phyloP scores from a whole-genome alignment of 2,329 filamentous ascomycete species.

The Fragosphaeria purpurea region DNA sequence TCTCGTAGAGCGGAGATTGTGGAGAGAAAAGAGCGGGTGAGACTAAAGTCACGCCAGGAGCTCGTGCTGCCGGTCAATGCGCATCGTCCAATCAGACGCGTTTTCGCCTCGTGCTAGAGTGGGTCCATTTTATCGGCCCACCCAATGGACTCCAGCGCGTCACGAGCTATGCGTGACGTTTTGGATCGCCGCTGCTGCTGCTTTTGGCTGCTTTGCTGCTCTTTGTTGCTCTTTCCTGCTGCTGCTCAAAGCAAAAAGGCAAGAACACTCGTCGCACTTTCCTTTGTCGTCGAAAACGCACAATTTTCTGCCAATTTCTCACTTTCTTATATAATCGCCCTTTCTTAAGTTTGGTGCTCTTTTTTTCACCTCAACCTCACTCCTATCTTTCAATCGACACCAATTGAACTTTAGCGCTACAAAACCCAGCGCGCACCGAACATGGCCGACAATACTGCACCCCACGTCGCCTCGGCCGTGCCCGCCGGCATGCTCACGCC shows the following conservation, averaged over 20 bases:
- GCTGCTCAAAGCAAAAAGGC: too few species aligned
- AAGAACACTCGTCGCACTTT: too few species aligned
- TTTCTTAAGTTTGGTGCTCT: too few species aligned
- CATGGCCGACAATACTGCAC: constrained; percentile 11
- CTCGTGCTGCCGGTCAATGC: background rate
- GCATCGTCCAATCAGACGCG: constrained; percentile 9
- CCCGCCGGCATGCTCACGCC: constrained; percentile 1
- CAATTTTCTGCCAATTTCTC: too few species aligned
- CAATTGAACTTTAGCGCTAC: background rate
- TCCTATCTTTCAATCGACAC: background rate
- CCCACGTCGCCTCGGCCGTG: constrained; percentile 8
- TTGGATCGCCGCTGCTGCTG: background rate
- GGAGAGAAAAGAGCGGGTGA: too few species aligned
- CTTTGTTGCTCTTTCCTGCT: too few species aligned
- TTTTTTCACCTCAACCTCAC: too few species aligned
- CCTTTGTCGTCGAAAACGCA: too few species aligned
- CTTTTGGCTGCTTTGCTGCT: background rate
- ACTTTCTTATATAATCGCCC: too few species aligned
- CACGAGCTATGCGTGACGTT: constrained; percentile 7
- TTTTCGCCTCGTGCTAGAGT: too few species aligned
- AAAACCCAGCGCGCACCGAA: background rate
- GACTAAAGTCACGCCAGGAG: constrained; percentile 8
- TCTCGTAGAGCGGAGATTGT: too few species aligned
- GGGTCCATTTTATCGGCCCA: background rate
- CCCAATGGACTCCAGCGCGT: constrained; percentile 3